Evolutionary conservation across 305 asterid species (phyloP).

Genomic region (Caryopteris hybrid): DNA sequence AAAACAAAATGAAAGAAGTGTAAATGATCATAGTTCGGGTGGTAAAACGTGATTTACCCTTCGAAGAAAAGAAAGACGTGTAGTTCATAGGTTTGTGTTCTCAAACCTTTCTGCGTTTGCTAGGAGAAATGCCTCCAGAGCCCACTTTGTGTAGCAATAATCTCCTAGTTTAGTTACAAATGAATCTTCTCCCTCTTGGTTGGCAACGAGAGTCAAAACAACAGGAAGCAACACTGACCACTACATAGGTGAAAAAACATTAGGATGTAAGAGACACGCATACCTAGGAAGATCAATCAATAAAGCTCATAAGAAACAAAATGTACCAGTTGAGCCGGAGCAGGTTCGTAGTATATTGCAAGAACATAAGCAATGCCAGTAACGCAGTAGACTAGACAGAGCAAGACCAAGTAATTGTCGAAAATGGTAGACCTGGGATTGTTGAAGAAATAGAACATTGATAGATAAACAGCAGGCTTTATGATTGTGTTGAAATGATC

Average conservation of each 20-base stretch:
- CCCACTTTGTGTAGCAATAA: slow-evolving; percentile 80
- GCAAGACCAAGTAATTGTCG: slow-evolving; percentile 61
- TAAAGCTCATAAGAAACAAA: slow-evolving; percentile 11
- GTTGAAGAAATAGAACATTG: slow-evolving; percentile 87
- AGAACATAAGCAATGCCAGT: slow-evolving; percentile 78
- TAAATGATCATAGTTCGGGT: not conserved
- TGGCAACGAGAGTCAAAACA: slow-evolving; percentile 65
- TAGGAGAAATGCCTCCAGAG: slow-evolving; percentile 64
- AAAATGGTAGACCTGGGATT: slow-evolving; percentile 64
- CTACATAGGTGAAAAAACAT: slow-evolving; percentile 23
- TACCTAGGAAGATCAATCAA: slow-evolving; percentile 2
- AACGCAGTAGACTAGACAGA: slow-evolving; percentile 71
- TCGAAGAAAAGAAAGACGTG: too few species aligned
- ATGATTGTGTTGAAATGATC: slow-evolving; percentile 70
- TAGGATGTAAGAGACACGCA: not conserved
- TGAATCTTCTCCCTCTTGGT: slow-evolving; percentile 57
- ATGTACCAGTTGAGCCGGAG: slow-evolving; percentile 71
- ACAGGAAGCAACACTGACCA: slow-evolving; percentile 82
- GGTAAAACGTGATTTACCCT: not conserved
- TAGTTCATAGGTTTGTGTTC: not conserved
- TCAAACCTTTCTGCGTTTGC: slow-evolving; percentile 67
- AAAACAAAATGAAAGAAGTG: too few species aligned
- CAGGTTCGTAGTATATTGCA: slow-evolving; percentile 78
- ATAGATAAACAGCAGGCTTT: slow-evolving; percentile 74
- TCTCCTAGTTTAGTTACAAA: slow-evolving; percentile 39